phyloP scores from a whole-genome alignment of 192 early-diverging fungal species.

The Coemansia sp. region DNA sequence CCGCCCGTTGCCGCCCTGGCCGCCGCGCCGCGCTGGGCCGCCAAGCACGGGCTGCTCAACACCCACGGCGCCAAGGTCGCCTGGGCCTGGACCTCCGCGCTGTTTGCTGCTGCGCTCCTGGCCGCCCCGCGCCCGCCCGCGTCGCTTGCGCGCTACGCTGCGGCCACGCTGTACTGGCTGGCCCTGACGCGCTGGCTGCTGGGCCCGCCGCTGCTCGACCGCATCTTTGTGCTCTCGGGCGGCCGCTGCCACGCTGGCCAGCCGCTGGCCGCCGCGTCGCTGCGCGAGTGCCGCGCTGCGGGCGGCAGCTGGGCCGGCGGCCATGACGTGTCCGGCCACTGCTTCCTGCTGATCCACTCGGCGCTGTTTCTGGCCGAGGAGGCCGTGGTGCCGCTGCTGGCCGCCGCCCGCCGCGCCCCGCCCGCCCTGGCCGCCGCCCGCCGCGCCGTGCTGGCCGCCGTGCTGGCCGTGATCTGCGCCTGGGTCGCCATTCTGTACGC shows the following conservation, averaged over 20 bases:
- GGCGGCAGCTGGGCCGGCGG: constrained; percentile 76
- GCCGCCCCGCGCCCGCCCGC: constrained; percentile 20
- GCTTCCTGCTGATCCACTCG: constrained; percentile 75
- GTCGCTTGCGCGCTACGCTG: constrained; percentile 52
- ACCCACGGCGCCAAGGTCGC: constrained; percentile 74
- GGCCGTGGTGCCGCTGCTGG: constrained; percentile 41
- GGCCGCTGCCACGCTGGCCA: constrained; percentile 53
- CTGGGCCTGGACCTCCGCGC: constrained; percentile 83
- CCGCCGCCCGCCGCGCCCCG: constrained; percentile 24
- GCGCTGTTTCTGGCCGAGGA: constrained; percentile 73
- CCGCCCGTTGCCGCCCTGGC: neutral
- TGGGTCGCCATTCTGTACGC: constrained; percentile 77
- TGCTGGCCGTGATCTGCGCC: constrained; percentile 54
- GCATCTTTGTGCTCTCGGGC: constrained; percentile 69
- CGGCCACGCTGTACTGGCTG: constrained; percentile 81
- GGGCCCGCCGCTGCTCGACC: constrained; percentile 78
- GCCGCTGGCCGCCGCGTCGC: constrained; percentile 11
- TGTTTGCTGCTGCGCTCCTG: constrained; percentile 56
- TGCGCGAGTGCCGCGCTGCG: constrained; percentile 41
- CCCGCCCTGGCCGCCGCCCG: constrained; percentile 17
- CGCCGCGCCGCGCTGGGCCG: constrained; percentile 50
- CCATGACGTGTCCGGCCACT: constrained; percentile 87
- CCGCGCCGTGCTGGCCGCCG: constrained; percentile 27
- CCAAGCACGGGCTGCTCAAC: constrained; percentile 78
- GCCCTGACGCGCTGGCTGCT: constrained; percentile 82